Evolutionary conservation across 2,329 filamentous ascomycete species (phyloP).

Genomic region (Trichophyton verrucosum): DNA sequence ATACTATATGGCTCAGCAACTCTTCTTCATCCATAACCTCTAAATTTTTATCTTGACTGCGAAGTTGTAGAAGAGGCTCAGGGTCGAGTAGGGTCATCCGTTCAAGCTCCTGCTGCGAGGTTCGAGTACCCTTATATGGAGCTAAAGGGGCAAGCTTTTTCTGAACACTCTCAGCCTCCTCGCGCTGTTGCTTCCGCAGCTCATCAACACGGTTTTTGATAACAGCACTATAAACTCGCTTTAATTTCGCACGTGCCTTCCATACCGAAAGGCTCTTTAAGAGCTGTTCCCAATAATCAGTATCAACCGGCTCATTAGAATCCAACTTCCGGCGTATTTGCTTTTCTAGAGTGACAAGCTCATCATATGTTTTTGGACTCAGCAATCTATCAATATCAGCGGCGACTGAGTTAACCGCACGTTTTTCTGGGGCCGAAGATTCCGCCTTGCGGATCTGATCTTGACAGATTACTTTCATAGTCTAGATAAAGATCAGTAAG

Average conservation of each 20-base stretch:
- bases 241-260: conserved; percentile 81
- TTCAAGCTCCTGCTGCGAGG: not conserved
- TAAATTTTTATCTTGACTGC: conserved; percentile 49
- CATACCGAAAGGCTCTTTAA: conserved; percentile 72
- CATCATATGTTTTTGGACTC: conserved; percentile 69
- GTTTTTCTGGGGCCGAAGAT: conserved; percentile 50
- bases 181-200: conserved; percentile 54
- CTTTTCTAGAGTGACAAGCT: conserved; percentile 72
- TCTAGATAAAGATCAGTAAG: conserved; percentile 33
- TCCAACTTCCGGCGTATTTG: conserved; percentile 78
- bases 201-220: conserved; percentile 55
- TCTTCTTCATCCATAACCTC: conserved; percentile 45
- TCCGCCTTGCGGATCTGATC: conserved; percentile 58
- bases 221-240: conserved; percentile 64
- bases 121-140: conserved; percentile 12
- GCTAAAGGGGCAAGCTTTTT: conserved; percentile 43
- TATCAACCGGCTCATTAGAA: conserved; percentile 85
- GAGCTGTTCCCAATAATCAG: conserved; percentile 94
- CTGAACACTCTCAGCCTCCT: conserved; percentile 49
- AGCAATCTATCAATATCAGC: conserved; percentile 81
- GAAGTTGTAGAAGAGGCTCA: conserved; percentile 52
- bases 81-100: conserved; percentile 42
- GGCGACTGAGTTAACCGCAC: conserved; percentile 69
- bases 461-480: conserved; percentile 70
- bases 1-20: conserved; percentile 46